Evolutionary conservation across 306 rosid species (phyloP), one percentile per base, ranked within the genome.

Genomic region (Begonia fuchsioides): DNA sequence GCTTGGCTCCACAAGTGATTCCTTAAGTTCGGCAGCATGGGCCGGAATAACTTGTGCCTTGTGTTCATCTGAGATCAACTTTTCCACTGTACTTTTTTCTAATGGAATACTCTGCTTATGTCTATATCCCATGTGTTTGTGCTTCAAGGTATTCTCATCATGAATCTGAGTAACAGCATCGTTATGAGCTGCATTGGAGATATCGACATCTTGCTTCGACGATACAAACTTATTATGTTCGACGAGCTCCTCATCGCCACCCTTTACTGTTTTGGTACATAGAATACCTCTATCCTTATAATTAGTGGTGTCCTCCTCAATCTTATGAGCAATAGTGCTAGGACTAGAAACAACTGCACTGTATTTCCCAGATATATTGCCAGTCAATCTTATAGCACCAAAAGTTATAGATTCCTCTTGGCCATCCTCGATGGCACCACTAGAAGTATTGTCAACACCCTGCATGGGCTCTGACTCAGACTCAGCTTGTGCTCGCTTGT

Each of bases 21-120:
- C 16, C 44, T 69, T 39, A 44, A 19, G 60, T 49, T 64, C 65
- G 56, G 38, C 63, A n/a, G 66, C 46, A 20, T 65, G 72, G 20
- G 63, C 53, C 61, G 61, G 75, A 59, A 14, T 55, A 53, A 70
- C 75, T 16, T 62, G 53, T 48, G 72, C 58, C 59, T 68, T 65
- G 32, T 49, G 19, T 10, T 43, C 51, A 32, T 63, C 32, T 46
- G 64, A 32, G 46, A 65, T 60, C 54, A 51, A 48, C 60, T 61
- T 76, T 46, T 70, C 79, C 54, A 62, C 66, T 10, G 44, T 61
- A 40, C 54, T 63, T 64, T 54, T 73, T 39, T 76, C 87, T 3
- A 38, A 53, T 40, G 60, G 64, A 69, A 56, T 61, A 68, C 19
- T 61, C 60, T 75, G 93, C 76, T 72, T 81, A 51, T 81, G 87